Evolutionary conservation across 2,329 filamentous ascomycete species (phyloP), one percentile per base, ranked within the genome.

Genomic region (Aspergillus puulaauensis): DNA sequence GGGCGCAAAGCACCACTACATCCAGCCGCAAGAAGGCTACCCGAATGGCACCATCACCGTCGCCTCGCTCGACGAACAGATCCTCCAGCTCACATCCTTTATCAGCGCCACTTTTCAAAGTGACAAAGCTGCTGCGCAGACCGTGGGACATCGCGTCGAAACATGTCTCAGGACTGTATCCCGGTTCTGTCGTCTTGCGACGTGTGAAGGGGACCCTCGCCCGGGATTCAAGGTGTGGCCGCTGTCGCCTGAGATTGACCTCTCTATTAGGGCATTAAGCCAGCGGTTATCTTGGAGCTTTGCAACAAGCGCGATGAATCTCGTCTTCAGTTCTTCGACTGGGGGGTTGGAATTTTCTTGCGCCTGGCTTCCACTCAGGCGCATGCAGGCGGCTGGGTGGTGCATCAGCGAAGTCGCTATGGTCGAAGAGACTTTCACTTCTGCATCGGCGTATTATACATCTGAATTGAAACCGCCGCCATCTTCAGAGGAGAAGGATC

Each of bases 341-440:
- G 45, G 45, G 2, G 33, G 19, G 3, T 49, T 55, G 15, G 44
- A 55, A n/a, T 55, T 55, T 17, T 48, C 54, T 12, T 57, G 54
- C 33, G 48, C 47, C 3, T 52, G 48, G 43, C 41, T 52, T 48
- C 54, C 54, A 2, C 41, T 57, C 15, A 21, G 19, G 21, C 54
- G 54, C n/a, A 52, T 57, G 43, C n/a, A 44, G 8, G 41, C 48
- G 6, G 41, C 40, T 7, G 21, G 33, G 14, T 52, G 54, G 48
- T 57, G 54, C 40, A 27, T 31, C 2, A 57, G 54, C 23, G 54
- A 57, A 31, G 48, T 57, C n/a, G 33, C 47, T 11, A 41, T 57
- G 41, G 54, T 57, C 3, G 47, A 40, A 17, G 47, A 52, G 21
- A 52, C 48, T 3, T 47, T 52, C 23, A 55, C 45, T 11, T 49